Percentiles rank a stretch among this genome's conserved stretches.
Conservation (phyloP, 1,284 basidiomycete species). For the Trametes versicolor region DNA sequence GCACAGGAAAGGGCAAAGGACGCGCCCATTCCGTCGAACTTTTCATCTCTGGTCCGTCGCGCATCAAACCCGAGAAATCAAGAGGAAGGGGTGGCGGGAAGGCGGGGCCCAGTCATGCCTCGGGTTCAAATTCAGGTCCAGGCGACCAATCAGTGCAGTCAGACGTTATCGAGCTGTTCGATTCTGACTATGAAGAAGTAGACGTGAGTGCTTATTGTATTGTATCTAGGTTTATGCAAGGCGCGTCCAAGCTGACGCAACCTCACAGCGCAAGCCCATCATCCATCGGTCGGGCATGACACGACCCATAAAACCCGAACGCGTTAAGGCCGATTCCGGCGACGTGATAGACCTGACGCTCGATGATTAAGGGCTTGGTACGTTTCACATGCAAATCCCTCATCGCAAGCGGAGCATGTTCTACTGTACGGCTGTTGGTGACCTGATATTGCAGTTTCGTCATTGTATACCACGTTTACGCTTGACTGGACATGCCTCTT, state of each 20-base stretch:
- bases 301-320: slow-evolving; percentile 18
- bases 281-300: not conserved
- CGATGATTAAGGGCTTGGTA: slow-evolving; percentile 12
- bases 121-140: not conserved
- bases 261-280: slow-evolving; percentile 13
- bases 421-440: too few relatives aligned
- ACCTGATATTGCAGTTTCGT: too few relatives aligned
- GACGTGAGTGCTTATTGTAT: slow-evolving; percentile 10
- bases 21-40: not conserved
- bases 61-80: not conserved
- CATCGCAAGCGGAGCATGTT: too few relatives aligned
- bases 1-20: not conserved
- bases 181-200: slow-evolving; percentile 17
- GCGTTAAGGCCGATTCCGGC: slow-evolving; percentile 17
- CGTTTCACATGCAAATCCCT: too few relatives aligned
- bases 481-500: too few relatives aligned
- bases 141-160: not conserved
- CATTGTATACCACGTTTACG: too few relatives aligned
- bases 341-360: slow-evolving; percentile 32
- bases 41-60: not conserved
- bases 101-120: not conserved
- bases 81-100: slow-evolving; percentile 5
- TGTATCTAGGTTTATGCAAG: too few relatives aligned
- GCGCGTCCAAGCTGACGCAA: too few relatives aligned
- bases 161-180: slow-evolving; percentile 28